A percentile compares a stretch with the other conserved stretches of the same genome.
phyloP scores from a whole-genome alignment of 371 early-diverging fungal species.

The Rhizopus stolonifer region DNA sequence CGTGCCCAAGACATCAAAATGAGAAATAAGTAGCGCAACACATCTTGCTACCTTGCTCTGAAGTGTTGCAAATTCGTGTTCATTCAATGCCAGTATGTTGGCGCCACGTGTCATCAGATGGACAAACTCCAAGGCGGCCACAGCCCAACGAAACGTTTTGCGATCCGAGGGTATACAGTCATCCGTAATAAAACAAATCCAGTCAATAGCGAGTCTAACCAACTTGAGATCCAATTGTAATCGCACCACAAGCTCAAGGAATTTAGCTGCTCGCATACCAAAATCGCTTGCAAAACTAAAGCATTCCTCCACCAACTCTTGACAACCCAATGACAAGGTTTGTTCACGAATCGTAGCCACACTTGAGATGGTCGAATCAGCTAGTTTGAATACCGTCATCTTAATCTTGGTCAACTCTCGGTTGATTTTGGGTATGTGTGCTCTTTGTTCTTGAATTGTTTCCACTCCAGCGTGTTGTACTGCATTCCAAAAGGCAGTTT shows the following conservation, averaged over 20 bases:
- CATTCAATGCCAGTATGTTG: conserved; percentile 66
- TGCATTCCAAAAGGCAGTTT: conserved; percentile 47
- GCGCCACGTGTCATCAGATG: conserved; percentile 78
- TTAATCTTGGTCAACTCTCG: conserved; percentile 63
- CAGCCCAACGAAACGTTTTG: conserved; percentile 88
- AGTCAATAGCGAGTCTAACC: conserved; percentile 75
- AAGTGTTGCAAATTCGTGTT: conserved; percentile 69
- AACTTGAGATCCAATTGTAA: conserved; percentile 60
- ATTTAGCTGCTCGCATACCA: conserved; percentile 67
- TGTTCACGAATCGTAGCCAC: conserved; percentile 58
- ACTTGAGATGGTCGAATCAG: conserved; percentile 56
- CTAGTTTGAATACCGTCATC: conserved; percentile 59
- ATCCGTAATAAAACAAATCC: conserved; percentile 82
- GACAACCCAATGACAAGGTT: conserved; percentile 56
- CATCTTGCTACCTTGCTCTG: conserved; percentile 76
- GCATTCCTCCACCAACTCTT: conserved; percentile 80
- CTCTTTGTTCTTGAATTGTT: conserved; percentile 56
- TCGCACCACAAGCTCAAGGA: conserved; percentile 59
- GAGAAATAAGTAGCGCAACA: conserved; percentile 78
- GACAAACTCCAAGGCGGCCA: conserved; percentile 82
- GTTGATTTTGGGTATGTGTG: conserved; percentile 60
- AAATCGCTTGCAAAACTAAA: conserved; percentile 84
- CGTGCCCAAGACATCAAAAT: conserved; percentile 77
- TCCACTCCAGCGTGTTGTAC: conserved; percentile 52
- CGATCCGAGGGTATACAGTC: conserved; percentile 77